Conservation (phyloP, 768 basidiomycete genomes). For the Kwoniella sp. region DNA sequence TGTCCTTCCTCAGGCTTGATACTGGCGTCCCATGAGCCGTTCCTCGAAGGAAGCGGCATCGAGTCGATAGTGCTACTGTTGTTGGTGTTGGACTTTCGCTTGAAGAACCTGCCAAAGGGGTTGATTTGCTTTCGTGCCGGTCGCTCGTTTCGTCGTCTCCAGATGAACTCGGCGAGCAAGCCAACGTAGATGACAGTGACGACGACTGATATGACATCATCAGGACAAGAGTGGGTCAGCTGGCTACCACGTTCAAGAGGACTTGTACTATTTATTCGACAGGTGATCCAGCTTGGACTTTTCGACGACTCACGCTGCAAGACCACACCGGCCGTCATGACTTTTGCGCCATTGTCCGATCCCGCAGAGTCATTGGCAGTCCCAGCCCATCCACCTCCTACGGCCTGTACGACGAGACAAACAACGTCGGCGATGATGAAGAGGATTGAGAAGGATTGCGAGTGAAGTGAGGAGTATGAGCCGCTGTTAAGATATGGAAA, state of each 20-base stretch:
- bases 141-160: constrained; percentile 54
- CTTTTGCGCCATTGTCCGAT: constrained; percentile 59
- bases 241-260: too few species aligned
- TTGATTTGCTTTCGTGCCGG: constrained; percentile 34
- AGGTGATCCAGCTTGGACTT: background rate
- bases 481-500: constrained; percentile 5
- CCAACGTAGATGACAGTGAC: constrained; percentile 59
- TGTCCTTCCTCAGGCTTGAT: background rate
- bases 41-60: constrained; percentile 5
- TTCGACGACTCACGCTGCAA: constrained; percentile 62
- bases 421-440: constrained; percentile 60
- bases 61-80: background rate
- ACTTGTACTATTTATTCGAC: background rate
- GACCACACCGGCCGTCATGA: constrained; percentile 66
- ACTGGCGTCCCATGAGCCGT: background rate
- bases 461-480: constrained; percentile 33
- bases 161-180: constrained; percentile 60
- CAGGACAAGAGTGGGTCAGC: too few species aligned
- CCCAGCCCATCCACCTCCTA: constrained; percentile 65
- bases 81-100: constrained; percentile 4
- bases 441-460: constrained; percentile 42
- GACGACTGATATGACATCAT: constrained; percentile 45
- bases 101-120: constrained; percentile 18
- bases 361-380: constrained; percentile 45
- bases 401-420: constrained; percentile 67